Evolutionary conservation across 139 green algal genomes (phyloP), one percentile per base, ranked within the genome.

Genomic region (Micractinium conductrix): DNA sequence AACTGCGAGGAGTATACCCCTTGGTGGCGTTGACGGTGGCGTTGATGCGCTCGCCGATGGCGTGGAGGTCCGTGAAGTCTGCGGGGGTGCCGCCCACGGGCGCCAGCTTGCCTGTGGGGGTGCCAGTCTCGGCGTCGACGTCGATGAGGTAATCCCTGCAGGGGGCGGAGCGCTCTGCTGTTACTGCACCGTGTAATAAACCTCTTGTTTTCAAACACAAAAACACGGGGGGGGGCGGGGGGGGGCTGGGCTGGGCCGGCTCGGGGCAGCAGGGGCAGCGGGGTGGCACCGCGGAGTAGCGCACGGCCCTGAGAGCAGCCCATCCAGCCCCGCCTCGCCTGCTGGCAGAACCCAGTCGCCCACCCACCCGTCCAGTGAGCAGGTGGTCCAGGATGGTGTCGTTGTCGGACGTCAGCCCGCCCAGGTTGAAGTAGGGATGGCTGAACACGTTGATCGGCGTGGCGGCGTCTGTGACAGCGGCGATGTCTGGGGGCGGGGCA

Each of bases 31-130:
- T 40, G n/a, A 7, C 8, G 21, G 22, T 30, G 19, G 28, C 70
- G 42, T 58, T 53, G 70, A 78, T 78, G 70, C 70, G 70, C 70
- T 78, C 42, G 28, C 70, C 70, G 22, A 78, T 78, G 4, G 28
- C 21, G 70, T 78, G 42, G 1, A 43, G 42, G 2, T 22, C 21
- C 0, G 24, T 24, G 42, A 78, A 78, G 70, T 78, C 70, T 10
- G 38, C 2, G 1, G 70, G 70, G 0, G 24, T 78, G 10, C 70
- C 70, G 2, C 17, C 43, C 42, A 78, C 70, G 1, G 70, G 26
- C 42, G 28, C 42, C 21, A 78, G 17, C 28, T 40, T 38, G 14
- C 65, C 70, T 6, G 70, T 78, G 42, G 70, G 26, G 24, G 42
- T 22, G 26, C 70, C 70, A 28, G 26, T 78, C 22, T 50, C 42